Evolutionary conservation across 169 alveolate genomes (phyloP), one percentile per base, ranked within the genome.

Genomic region (Ichthyophthirius multifiliis): DNA sequence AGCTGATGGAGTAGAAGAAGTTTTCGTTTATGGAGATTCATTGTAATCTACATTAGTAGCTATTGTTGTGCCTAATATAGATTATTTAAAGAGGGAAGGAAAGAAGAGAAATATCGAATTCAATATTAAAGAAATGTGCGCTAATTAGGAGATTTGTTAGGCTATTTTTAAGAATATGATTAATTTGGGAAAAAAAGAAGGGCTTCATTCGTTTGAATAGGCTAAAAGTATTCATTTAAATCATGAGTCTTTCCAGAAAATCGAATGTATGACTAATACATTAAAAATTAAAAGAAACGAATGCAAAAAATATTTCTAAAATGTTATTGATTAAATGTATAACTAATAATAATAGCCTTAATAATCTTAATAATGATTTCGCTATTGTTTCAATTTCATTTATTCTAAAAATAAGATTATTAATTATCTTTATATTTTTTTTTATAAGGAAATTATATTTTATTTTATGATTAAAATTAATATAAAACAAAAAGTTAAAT

Each of bases 21-120:
- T 83, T 44, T 77, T 90, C 83, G 89, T 90, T 27, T 79, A 90
- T 83, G 92, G 94, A 67, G 86, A 92, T 84, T 76, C 92, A n/a
- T 43, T 76, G 65, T 30, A 87, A 84, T 64, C 86, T 80, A 76
- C 84, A 79, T 74, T 82, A 30, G 88, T 91, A 30, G 89, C 89
- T 30, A 84, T 89, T 5, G 83, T 93, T 65, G 92, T 87, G 20
- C 92, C 92, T 35, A 88, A 81, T 6, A 41, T 32, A 10, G 83
- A 86, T 20, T 62, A 31, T 74, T 35, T 84, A 30, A 37, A 67
- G 83, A 41, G 83, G 74, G 20, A 44, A 27, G 84, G 87, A 35
- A 20, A 75, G 46, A 13, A 34, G 47, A 43, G 67, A 48, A 81
- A 65, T 34, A 16, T 62, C n/a, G 27, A 77, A 78, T 78, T 76